Evolutionary conservation across 106 monocot genomes (phyloP), one percentile per base, ranked within the genome.

Genomic region (Dioscorea zingiberensis): DNA sequence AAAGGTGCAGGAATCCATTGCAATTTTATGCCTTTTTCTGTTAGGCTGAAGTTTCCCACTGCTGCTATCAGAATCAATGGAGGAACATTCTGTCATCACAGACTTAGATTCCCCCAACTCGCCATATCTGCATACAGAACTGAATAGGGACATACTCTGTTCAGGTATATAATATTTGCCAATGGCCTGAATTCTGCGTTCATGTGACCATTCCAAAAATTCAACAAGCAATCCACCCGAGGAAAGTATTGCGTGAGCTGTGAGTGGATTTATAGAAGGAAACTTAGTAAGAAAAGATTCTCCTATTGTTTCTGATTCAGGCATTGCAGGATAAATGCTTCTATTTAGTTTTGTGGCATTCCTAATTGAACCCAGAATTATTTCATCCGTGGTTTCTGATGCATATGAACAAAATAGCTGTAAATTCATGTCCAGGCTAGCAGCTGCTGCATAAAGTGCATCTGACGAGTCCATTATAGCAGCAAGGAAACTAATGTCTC

Each of bases 31-130:
- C 64, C 76, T 88, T 86, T 86, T 84, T 28, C 48, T 76, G 24
- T 75, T 67, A 2, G 76, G 65, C 12, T 80, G 77, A 11, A 81
- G 22, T 29, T 77, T 82, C 59, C 57, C 67, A 66, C 85, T 85
- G 66, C 68, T 89, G 26, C 78, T 72, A 73, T 89, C 89, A 47
- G 92, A 92, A 69, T 75, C 89, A 4, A 86, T 60, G 48, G 98
- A 98, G 17, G 88, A 93, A 51, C 81, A 88, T 10, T 92, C 89
- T 38, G 98, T 98, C 83, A 87, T 98, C 29, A 81, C 92, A 63
- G 98, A 98, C 73, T 84, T 92, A 46, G 88, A 93, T 58, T 93
- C 98, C 59, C 93, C 89, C 38, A 84, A 53, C 67, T 98, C 93
- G 6, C 89, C 98, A 72, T 73, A 93, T 84, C 69, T 98, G 81